phyloP scores from a whole-genome alignment of 2,329 filamentous ascomycete genomes.

The Diaporthe australafricana region DNA sequence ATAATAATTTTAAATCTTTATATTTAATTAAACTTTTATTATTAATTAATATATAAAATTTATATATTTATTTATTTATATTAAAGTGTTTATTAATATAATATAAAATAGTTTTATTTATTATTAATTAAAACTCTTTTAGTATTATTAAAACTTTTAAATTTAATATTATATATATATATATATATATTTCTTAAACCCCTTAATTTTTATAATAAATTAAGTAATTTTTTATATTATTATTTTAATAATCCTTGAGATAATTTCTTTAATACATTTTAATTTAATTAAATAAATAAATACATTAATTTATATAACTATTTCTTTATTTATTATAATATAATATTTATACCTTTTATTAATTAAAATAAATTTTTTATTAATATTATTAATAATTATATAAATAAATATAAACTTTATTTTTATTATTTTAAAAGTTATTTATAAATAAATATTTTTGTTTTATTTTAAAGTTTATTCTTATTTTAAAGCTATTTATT shows the following conservation, averaged over 20 bases:
- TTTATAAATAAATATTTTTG: neutral
- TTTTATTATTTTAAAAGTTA: neutral
- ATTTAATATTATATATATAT: neutral
- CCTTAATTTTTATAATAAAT: neutral
- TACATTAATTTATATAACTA: neutral
- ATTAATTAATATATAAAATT: neutral
- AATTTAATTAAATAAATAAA: neutral
- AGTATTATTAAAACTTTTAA: neutral
- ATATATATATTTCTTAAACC: neutral
- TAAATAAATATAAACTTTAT: neutral
- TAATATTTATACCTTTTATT: neutral
- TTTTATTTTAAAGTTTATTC: neutral
- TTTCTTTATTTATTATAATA: neutral
- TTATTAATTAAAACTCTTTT: neutral
- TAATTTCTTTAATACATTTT: neutral
- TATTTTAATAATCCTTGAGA: neutral
- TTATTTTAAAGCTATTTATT: neutral
- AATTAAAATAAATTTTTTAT: neutral
- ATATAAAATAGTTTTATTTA: neutral
- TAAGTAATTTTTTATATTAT: neutral
- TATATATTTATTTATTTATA: neutral
- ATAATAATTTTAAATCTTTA: neutral
- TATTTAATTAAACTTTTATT: no score
- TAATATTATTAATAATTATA: slow-evolving; percentile 1
- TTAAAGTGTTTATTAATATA: neutral